Conservation (phyloP, 495 filamentous ascomycete species). For the Trichoderma virens region DNA sequence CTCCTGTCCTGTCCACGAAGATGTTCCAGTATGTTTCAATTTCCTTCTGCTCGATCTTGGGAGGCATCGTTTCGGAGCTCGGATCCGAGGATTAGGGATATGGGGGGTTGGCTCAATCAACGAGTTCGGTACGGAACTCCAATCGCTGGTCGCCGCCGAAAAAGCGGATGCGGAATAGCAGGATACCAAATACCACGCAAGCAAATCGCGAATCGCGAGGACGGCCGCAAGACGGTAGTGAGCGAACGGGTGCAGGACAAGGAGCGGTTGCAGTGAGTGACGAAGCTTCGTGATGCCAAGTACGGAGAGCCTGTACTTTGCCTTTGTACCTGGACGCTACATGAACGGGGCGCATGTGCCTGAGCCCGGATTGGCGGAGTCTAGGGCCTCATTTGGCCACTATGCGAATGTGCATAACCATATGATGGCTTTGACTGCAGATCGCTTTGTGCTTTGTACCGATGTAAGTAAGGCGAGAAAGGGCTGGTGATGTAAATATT, state of each 20-base stretch:
- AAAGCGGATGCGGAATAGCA: neutral
- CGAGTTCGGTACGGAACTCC: neutral
- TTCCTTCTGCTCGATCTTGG: conserved; percentile 89
- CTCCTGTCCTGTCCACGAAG: conserved; percentile 77
- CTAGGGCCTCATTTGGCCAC: neutral
- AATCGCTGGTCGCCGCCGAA: neutral
- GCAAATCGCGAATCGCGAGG: neutral
- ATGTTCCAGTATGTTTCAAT: conserved; percentile 99
- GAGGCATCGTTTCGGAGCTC: conserved; percentile 45
- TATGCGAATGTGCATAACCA: conserved; percentile 1
- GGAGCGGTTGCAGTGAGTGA: neutral
- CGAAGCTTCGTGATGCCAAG: neutral
- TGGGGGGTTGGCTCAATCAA: neutral
- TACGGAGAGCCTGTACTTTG: neutral
- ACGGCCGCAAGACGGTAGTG: neutral
- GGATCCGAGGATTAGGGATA: neutral
- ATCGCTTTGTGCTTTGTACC: no score
- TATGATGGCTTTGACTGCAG: no score
- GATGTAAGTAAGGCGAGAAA: no score
- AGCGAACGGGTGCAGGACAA: neutral
- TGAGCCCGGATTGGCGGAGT: neutral
- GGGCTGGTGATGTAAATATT: no score
- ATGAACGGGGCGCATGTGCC: neutral
- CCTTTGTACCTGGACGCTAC: neutral
- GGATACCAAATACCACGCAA: neutral